Evolutionary conservation across 495 filamentous ascomycete genomes (phyloP), one percentile per base, ranked within the genome.

Genomic region (Acidiella bohemica): DNA sequence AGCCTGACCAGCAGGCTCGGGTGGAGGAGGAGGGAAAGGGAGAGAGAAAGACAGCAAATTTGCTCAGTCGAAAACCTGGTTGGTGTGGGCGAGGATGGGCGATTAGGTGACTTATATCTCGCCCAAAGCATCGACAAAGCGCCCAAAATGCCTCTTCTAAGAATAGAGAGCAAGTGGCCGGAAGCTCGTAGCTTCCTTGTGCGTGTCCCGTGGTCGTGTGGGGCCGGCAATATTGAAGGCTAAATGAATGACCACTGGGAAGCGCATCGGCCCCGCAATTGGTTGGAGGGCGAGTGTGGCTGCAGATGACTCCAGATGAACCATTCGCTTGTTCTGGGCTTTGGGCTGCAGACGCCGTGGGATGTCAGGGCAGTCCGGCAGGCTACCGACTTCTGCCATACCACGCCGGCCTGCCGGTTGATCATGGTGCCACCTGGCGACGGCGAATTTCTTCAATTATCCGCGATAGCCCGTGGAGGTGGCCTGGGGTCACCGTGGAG

Each of bases 41-140:
- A 19, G 11, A 53, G 43, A 45, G 28, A 58, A 53, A 37, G 52
- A 40, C 46, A 57, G 59, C 50, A 62, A 62, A 60, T 60, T 60
- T 58, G 46, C 21, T 47, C 46, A 51, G 47, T 51, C 49, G 47
- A 41, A 45, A 46, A 42, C 10, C 16, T 53, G 32, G 46, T 32
- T 42, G 32, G n/a, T 24, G 28, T 10, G 8, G 7, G 32, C 6
- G 24, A 31, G 41, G 22, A 47, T 36, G 39, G 29, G 8, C 40
- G 26, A 33, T 39, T 26, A 37, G 36, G 21, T 59, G 57, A 54
- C 59, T 60, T 62, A 62, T 59, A 59, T 53, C 50, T 49, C 16
- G 9, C 47, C 38, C 47, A 53, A 43, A 25, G n/a, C 39, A 47
- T 30, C 45, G 42, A 54, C 36, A 53, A 53, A 46, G 46, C 28